Percentiles rank a stretch among this genome's conserved stretches.
Conservation (phyloP, 495 filamentous ascomycete genomes). For the Aspergillus ostianus region DNA sequence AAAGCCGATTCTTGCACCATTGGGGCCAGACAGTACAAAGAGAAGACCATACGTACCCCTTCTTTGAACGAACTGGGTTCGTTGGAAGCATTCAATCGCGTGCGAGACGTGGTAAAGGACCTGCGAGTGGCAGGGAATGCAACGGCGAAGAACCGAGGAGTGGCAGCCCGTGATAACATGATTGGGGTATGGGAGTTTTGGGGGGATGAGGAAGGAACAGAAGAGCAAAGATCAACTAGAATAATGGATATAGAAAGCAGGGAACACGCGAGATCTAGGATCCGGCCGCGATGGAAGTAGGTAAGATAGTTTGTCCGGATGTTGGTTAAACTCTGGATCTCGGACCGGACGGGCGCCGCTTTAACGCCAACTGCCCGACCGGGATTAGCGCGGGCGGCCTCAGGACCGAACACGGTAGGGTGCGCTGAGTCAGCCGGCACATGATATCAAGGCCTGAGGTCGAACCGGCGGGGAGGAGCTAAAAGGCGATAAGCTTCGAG, state of each 20-base stretch:
- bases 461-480: constrained; percentile 36
- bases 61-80: constrained; percentile 21
- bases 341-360: too few species aligned
- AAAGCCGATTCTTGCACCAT: background rate
- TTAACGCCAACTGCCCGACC: too few species aligned
- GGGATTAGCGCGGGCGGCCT: too few species aligned
- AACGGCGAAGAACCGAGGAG: background rate
- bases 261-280: too few species aligned
- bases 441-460: constrained; percentile 32
- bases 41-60: constrained; percentile 17
- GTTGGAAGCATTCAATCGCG: constrained; percentile 12
- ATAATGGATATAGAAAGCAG: too few species aligned
- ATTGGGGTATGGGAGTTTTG: background rate
- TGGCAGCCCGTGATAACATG: background rate
- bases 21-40: background rate
- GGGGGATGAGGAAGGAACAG: too few species aligned
- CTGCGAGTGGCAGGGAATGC: constrained; percentile 7
- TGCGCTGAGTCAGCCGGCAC: constrained; percentile 37
- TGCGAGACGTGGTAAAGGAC: constrained; percentile 17
- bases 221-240: too few species aligned
- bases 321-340: too few species aligned
- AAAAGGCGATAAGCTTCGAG: constrained; percentile 34
- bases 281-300: too few species aligned
- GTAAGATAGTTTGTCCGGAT: too few species aligned
- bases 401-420: background rate